Base-by-base conservation (phyloP, 345 rosid species). In the Hibiscus tridactylites region DNA sequence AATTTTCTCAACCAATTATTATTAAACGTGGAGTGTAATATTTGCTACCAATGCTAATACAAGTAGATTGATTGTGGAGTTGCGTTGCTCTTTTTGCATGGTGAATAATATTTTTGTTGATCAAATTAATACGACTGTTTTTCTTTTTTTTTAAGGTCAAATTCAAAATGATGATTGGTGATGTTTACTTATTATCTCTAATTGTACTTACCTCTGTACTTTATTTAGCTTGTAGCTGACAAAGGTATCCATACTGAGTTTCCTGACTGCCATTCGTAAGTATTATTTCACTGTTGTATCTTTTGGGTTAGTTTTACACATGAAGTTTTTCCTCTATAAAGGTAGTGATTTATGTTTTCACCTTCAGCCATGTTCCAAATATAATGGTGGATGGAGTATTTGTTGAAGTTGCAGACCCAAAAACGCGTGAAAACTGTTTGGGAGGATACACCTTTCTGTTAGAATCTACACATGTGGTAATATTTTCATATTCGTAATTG, bases 251-350 rank as follows among this genome's bases (percentile, higher is more conserved):
- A 77, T 75, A 80, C 81, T 71, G 92, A 90, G 76, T 74, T 93
- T 74, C 98, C 97, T 68, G 81, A 85, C 77, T 81, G 77, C 82
- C 84, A 63, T 52, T 79, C 61, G 98, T 93, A 85, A 89, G 97
- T 88, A 73, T 67, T 54, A 19, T 72, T 75, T 80, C 73, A 57
- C 46, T 68, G 71, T 73, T 77, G 11, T 11, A 62, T 44, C 33
- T 71, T 16, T 29, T 57, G 61, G 73, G 52, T 56, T 53, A 77
- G n/a, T 26, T 74, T 50, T 44, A 3, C 21, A 67, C 72, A 77
- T 72, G 53, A 73, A 74, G 33, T 33, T 44, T 29, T 3, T 24
- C 19, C 39, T 29, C 29, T 8, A n/a, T 61, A 39, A 52, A 68
- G 37, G 29, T 33, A 19, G 29, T 64, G n/a, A 39, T 24, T 17